Percentiles rank a stretch among this genome's conserved stretches.
Conservation (phyloP, 1,284 basidiomycete genomes). For the Apiotrichum sp. region DNA sequence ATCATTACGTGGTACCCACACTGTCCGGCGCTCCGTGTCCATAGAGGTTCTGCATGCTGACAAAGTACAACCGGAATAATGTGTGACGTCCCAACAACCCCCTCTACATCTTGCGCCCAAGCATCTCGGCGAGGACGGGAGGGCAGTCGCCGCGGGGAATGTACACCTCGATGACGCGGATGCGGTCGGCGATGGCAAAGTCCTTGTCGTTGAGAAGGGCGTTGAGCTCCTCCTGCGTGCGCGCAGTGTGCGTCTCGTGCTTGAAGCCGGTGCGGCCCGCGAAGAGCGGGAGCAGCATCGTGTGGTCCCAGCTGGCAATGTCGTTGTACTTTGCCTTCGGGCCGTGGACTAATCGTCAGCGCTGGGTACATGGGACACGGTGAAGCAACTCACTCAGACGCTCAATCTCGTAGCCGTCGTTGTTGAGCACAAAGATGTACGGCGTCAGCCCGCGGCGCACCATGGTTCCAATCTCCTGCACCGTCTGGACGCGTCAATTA, state of each 20-base stretch:
- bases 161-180: conserved; percentile 45
- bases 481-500: conserved; percentile 11
- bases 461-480: conserved; percentile 52
- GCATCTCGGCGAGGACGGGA: conserved; percentile 22
- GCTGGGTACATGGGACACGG: conserved; percentile 36
- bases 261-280: conserved; percentile 24
- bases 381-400: conserved; percentile 62
- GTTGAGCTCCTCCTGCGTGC: conserved; percentile 54
- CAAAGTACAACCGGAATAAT: no score
- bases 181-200: conserved; percentile 39
- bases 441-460: conserved; percentile 47
- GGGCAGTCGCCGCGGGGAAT: conserved; percentile 41
- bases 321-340: conserved; percentile 48
- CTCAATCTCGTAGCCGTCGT: conserved; percentile 85
- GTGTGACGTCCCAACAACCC: background rate
- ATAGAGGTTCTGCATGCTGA: no score
- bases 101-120: background rate
- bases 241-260: conserved; percentile 34
- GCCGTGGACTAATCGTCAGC: conserved; percentile 38
- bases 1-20: no score
- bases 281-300: conserved; percentile 42
- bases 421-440: conserved; percentile 65
- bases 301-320: conserved; percentile 46
- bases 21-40: no score
- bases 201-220: conserved; percentile 39